phyloP scores from a whole-genome alignment of 2,329 filamentous ascomycete genomes.

The Colletotrichum sp. region DNA sequence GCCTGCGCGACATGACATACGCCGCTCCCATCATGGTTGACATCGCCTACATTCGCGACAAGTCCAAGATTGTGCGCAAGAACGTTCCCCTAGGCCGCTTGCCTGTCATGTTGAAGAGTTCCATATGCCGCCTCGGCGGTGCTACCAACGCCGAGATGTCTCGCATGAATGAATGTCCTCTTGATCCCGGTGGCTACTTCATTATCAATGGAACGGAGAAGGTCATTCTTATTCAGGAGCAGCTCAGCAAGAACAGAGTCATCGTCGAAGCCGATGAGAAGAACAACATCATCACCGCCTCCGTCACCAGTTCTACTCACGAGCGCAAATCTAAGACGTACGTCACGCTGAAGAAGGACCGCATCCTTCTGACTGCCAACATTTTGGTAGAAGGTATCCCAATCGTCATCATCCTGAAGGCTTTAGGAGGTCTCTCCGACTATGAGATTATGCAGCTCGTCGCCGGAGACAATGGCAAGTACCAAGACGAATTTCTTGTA shows the following conservation, averaged over 20 bases:
- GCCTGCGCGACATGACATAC: slow-evolving; percentile 97
- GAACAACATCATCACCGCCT: slow-evolving; percentile 92
- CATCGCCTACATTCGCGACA: slow-evolving; percentile 86
- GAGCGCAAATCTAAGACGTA: slow-evolving; percentile 98
- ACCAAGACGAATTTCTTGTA: slow-evolving; percentile 93
- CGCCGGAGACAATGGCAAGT: slow-evolving; percentile 83
- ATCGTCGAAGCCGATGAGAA: slow-evolving; percentile 94
- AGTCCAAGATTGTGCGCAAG: slow-evolving; percentile 74
- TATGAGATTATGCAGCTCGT: slow-evolving; percentile 94
- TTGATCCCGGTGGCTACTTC: slow-evolving; percentile 97
- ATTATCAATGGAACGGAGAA: slow-evolving; percentile 98
- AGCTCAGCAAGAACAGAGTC: slow-evolving; percentile 98
- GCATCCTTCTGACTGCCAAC: slow-evolving; percentile 89
- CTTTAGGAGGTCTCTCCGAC: slow-evolving; percentile 91
- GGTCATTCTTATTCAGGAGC: slow-evolving; percentile 97
- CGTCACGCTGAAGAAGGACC: slow-evolving; percentile 91
- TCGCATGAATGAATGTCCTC: slow-evolving; percentile 89
- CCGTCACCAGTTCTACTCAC: slow-evolving; percentile 96
- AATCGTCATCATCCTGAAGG: slow-evolving; percentile 91
- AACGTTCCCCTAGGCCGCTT: slow-evolving; percentile 86
- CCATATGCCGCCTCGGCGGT: slow-evolving; percentile 84
- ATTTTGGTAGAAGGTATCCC: slow-evolving; percentile 93
- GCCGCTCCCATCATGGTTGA: slow-evolving; percentile 93
- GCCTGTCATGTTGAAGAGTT: slow-evolving; percentile 96
- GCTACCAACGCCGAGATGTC: slow-evolving; percentile 91